A percentile compares a stretch with the other conserved stretches of the same genome.
Conservation (phyloP, 306 rosid genomes). For the Hippophae tibetana region DNA sequence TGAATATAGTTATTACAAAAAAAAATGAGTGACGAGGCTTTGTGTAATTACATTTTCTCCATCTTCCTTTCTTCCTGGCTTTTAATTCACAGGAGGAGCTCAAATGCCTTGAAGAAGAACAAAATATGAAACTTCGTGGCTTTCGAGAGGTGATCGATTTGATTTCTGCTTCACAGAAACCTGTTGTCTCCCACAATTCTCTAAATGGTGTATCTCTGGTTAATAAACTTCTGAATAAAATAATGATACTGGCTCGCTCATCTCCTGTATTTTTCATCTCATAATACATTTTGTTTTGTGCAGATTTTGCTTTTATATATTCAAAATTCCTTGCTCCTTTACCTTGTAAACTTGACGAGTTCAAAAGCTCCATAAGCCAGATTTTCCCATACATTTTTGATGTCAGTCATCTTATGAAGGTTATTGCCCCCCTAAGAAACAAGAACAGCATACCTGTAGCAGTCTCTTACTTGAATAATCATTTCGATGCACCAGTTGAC, state of each 20-base stretch:
- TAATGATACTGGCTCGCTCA: slow-evolving; percentile 8
- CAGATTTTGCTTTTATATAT: slow-evolving; percentile 74
- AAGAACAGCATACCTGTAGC: slow-evolving; percentile 45
- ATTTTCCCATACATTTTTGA: slow-evolving; percentile 63
- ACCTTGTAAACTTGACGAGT: slow-evolving; percentile 61
- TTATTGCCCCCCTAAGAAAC: slow-evolving; percentile 48
- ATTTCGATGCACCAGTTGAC: slow-evolving; percentile 54
- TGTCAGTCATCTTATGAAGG: slow-evolving; percentile 51
- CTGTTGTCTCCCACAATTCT: slow-evolving; percentile 78
- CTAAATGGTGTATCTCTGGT: slow-evolving; percentile 69
- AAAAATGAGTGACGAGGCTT: slow-evolving; percentile 7
- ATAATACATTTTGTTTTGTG: slow-evolving; percentile 23
- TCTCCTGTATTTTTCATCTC: slow-evolving; percentile 15
- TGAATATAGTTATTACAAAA: background rate
- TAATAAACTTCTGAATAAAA: slow-evolving; percentile 21
- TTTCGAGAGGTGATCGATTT: slow-evolving; percentile 95
- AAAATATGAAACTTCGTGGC: slow-evolving; percentile 60
- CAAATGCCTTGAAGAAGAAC: slow-evolving; percentile 45
- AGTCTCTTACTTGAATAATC: slow-evolving; percentile 55
- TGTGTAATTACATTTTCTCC: background rate
- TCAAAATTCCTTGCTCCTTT: slow-evolving; percentile 70
- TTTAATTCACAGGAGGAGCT: slow-evolving; percentile 49
- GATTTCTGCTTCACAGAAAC: slow-evolving; percentile 96
- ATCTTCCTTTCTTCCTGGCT: background rate
- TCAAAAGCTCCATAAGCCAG: slow-evolving; percentile 32